A percentile compares a stretch with the other conserved stretches of the same genome.
Evolutionary conservation across 2,329 filamentous ascomycete genomes (phyloP).

Genomic region (Endocalyx cinctus): DNA sequence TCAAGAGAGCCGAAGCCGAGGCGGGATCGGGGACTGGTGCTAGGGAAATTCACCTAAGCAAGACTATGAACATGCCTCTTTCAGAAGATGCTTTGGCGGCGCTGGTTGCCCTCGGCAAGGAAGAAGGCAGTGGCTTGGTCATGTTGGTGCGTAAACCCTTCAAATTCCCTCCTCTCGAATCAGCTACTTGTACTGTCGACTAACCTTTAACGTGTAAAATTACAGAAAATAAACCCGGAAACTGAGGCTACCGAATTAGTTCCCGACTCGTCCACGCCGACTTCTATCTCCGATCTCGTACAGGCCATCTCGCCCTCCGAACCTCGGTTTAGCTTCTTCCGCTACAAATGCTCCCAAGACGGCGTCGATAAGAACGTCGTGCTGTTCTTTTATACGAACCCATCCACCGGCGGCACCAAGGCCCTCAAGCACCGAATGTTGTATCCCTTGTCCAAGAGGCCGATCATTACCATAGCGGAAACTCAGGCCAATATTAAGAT

Average conservation of each 20-base stretch:
- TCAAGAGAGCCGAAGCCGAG: constrained; percentile 71
- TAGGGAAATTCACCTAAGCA: constrained; percentile 55
- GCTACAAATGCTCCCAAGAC: constrained; percentile 54
- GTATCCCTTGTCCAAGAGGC: constrained; percentile 68
- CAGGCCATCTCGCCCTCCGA: constrained; percentile 59
- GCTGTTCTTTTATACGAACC: constrained; percentile 81
- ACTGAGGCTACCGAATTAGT: constrained; percentile 67
- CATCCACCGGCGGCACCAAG: constrained; percentile 54
- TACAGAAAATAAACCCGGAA: constrained; percentile 65
- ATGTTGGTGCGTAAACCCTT: constrained; percentile 54
- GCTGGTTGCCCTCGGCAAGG: constrained; percentile 53
- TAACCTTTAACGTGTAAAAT: no score
- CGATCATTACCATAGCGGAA: constrained; percentile 63
- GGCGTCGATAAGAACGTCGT: constrained; percentile 53
- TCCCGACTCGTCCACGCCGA: constrained; percentile 42
- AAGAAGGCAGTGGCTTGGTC: constrained; percentile 48
- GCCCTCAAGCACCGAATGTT: constrained; percentile 80
- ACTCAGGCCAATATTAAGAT: constrained; percentile 60
- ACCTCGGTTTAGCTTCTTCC: constrained; percentile 76
- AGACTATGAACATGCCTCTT: constrained; percentile 53
- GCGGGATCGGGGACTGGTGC: constrained; percentile 64
- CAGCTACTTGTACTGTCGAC: no score
- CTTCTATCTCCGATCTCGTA: constrained; percentile 54
- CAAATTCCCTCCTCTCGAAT: no score
- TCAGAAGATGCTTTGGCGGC: constrained; percentile 61